phyloP scores from a whole-genome alignment of 2,329 filamentous ascomycete species.

The Microsporum audouinii region DNA sequence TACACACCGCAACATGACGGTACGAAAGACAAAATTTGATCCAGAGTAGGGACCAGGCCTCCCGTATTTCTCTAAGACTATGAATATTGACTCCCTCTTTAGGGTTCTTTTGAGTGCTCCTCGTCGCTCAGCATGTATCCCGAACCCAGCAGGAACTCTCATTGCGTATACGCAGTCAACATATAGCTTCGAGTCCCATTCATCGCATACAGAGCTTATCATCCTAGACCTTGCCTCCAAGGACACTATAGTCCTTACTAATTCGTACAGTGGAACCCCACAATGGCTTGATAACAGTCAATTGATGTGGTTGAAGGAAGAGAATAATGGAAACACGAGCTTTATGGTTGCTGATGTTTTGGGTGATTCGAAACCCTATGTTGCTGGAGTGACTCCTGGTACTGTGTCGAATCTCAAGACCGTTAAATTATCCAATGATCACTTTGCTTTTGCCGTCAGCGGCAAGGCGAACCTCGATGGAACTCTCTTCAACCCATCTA shows the following conservation, averaged over 20 bases:
- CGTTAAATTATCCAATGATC: slow-evolving; percentile 30
- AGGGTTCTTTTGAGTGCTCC: slow-evolving; percentile 39
- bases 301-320: slow-evolving; percentile 37
- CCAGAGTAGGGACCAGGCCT: slow-evolving; percentile 25
- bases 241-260: slow-evolving; percentile 32
- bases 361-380: slow-evolving; percentile 29
- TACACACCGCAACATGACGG: slow-evolving; percentile 26
- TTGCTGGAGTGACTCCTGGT: slow-evolving; percentile 28
- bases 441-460: slow-evolving; percentile 37
- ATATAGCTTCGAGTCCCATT: slow-evolving; percentile 41
- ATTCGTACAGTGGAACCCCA: slow-evolving; percentile 34
- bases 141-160: slow-evolving; percentile 37
- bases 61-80: not conserved
- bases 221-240: slow-evolving; percentile 35
- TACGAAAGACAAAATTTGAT: slow-evolving; percentile 32
- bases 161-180: slow-evolving; percentile 38
- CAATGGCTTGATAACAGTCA: slow-evolving; percentile 37
- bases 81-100: not conserved
- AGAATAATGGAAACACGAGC: slow-evolving; percentile 37
- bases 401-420: slow-evolving; percentile 38
- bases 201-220: slow-evolving; percentile 37
- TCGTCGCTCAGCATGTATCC: slow-evolving; percentile 34
- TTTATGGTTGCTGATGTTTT: slow-evolving; percentile 35
- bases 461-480: slow-evolving; percentile 39
- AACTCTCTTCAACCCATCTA: slow-evolving; percentile 40